Conservation (phyloP, 2,329 filamentous ascomycete genomes). For the Fusarium ambrosium region DNA sequence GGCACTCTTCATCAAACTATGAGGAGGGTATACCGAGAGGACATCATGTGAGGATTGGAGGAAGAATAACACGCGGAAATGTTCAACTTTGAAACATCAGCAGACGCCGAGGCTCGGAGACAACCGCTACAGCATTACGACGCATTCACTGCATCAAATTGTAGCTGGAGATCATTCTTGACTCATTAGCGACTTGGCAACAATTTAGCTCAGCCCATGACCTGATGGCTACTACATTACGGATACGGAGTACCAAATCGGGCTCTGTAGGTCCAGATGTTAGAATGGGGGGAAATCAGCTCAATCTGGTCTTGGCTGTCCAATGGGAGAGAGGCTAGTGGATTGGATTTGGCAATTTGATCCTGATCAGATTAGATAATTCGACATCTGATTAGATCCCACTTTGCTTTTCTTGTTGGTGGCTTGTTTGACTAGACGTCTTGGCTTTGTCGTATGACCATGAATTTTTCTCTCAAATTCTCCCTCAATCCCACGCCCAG, state of each 20-base stretch:
- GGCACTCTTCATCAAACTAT: background rate
- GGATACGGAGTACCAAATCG: background rate
- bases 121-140: background rate
- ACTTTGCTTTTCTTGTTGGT: background rate
- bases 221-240: background rate
- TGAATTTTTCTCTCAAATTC: background rate
- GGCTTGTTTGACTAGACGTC: background rate
- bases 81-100: background rate
- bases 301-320: background rate
- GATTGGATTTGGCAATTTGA: background rate
- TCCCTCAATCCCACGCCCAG: background rate
- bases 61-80: background rate
- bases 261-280: background rate
- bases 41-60: background rate
- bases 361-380: conserved; percentile 1
- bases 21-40: background rate
- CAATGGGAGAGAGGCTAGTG: background rate
- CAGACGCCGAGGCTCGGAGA: background rate
- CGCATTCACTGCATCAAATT: background rate
- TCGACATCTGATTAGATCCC: background rate
- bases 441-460: background rate
- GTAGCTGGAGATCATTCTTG: background rate
- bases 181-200: background rate
- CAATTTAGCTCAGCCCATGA: background rate
- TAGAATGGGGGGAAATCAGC: background rate